Percentiles rank a stretch among this genome's conserved stretches.
These are phyloP conservation scores for Microglena sp. DNA, from an alignment of 139 green algal genomes.

Conservation along the genomic window DNA sequence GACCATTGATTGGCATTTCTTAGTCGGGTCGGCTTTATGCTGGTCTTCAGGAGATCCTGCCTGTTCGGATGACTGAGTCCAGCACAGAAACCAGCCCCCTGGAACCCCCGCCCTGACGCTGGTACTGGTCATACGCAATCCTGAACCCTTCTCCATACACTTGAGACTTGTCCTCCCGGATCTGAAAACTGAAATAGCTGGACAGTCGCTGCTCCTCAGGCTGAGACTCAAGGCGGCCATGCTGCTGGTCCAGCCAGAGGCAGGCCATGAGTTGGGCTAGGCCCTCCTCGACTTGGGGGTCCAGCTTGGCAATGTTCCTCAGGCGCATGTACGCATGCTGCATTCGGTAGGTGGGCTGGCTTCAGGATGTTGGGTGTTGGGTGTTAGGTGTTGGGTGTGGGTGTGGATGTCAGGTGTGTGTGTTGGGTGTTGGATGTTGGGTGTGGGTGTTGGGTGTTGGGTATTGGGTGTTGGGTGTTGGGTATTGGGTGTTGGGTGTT, in stretches of 20 bases:
- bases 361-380: too few relatives aligned
- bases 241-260: constrained; percentile 78
- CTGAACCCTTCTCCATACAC: constrained; percentile 88
- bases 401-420: too few relatives aligned
- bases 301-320: constrained; percentile 42
- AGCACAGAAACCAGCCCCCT: constrained; percentile 17
- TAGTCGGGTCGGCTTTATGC: too few relatives aligned
- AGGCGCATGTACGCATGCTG: constrained; percentile 78
- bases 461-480: too few relatives aligned
- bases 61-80: constrained; percentile 10
- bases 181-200: constrained; percentile 67
- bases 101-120: constrained; percentile 16
- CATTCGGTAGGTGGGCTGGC: not conserved
- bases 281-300: constrained; percentile 72
- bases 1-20: too few relatives aligned
- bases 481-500: too few relatives aligned
- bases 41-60: not conserved
- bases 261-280: constrained; percentile 87
- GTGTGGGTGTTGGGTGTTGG: too few relatives aligned
- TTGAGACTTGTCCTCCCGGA: constrained; percentile 59
- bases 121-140: constrained; percentile 60
- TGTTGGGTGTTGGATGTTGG: too few relatives aligned
- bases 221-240: constrained; percentile 16
- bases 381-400: too few relatives aligned
- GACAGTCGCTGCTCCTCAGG: constrained; percentile 43